phyloP scores from a whole-genome alignment of 2,329 filamentous ascomycete genomes.

The Zymoseptoria pseudotritici region DNA sequence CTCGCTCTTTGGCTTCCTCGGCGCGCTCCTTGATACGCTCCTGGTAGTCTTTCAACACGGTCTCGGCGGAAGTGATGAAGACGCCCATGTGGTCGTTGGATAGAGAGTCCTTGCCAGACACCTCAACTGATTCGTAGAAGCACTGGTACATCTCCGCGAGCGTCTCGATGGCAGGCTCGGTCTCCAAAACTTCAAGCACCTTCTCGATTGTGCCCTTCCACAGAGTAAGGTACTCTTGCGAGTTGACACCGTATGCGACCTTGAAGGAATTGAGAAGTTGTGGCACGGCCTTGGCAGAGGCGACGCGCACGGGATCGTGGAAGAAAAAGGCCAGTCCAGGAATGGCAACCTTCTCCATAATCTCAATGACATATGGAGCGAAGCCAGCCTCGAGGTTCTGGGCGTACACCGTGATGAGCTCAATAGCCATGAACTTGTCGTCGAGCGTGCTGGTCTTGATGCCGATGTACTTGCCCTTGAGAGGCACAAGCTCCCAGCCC shows the following conservation, averaged over 20 bases:
- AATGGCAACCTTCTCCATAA: conserved; percentile 93
- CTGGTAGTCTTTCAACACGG: conserved; percentile 87
- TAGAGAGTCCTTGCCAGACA: conserved; percentile 78
- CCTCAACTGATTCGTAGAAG: conserved; percentile 97
- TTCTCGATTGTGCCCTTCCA: conserved; percentile 85
- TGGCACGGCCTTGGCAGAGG: conserved; percentile 89
- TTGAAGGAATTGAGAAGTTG: conserved; percentile 91
- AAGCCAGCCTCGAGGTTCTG: conserved; percentile 91
- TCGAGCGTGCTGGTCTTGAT: conserved; percentile 96
- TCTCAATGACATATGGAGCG: conserved; percentile 81
- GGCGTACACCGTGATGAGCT: conserved; percentile 93
- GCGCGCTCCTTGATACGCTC: conserved; percentile 71
- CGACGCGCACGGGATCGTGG: conserved; percentile 92
- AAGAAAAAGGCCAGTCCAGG: conserved; percentile 97
- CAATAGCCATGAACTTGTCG: conserved; percentile 99
- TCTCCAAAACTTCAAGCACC: conserved; percentile 83
- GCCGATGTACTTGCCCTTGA: conserved; percentile 96
- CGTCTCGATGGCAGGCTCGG: conserved; percentile 91
- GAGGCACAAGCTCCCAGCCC: conserved; percentile 92
- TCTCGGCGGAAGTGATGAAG: conserved; percentile 81
- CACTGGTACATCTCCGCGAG: conserved; percentile 99
- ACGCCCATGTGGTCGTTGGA: conserved; percentile 69
- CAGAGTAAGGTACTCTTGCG: conserved; percentile 68
- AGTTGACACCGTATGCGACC: conserved; percentile 76
- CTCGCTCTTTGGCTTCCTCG: conserved; percentile 77